A percentile compares a stretch with the other conserved stretches of the same genome.
Conservation (phyloP, 208 protist genomes). For the Herpetomonas samuelpessoai region DNA sequence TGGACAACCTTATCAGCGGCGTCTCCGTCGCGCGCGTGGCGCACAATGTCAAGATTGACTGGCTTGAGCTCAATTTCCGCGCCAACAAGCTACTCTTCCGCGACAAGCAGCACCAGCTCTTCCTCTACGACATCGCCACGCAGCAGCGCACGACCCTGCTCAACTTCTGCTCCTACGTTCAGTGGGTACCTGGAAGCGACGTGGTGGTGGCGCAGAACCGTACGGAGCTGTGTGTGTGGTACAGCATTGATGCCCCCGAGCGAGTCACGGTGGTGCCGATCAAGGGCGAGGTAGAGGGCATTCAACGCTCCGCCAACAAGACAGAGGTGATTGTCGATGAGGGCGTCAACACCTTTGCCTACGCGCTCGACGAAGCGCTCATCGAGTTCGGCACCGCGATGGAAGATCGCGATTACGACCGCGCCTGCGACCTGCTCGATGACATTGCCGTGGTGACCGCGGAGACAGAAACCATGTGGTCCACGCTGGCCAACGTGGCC, state of each 20-base stretch:
- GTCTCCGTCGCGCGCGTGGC: slow-evolving; percentile 85
- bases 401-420: slow-evolving; percentile 90
- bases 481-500: slow-evolving; percentile 78
- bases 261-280: slow-evolving; percentile 94
- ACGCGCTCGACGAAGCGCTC: slow-evolving; percentile 95
- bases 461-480: slow-evolving; percentile 97
- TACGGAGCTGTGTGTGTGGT: slow-evolving; percentile 97
- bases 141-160: slow-evolving; percentile 91
- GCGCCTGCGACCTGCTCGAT: slow-evolving; percentile 92
- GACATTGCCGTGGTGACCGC: slow-evolving; percentile 68
- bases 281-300: slow-evolving; percentile 96
- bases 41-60: slow-evolving; percentile 94
- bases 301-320: slow-evolving; percentile 92
- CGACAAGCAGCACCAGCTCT: slow-evolving; percentile 94
- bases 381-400: slow-evolving; percentile 97
- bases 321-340: slow-evolving; percentile 98
- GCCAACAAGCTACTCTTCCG: slow-evolving; percentile 95
- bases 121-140: slow-evolving; percentile 92
- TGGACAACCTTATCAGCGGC: slow-evolving; percentile 91
- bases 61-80: slow-evolving; percentile 95
- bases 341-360: slow-evolving; percentile 92
- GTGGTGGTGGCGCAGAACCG: slow-evolving; percentile 98
- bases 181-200: slow-evolving; percentile 97
- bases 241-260: slow-evolving; percentile 95
- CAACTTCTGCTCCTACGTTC: slow-evolving; percentile 96